phyloP scores from a whole-genome alignment of 1,284 basidiomycete genomes.

The Phellopilus nigrolimitatus region DNA sequence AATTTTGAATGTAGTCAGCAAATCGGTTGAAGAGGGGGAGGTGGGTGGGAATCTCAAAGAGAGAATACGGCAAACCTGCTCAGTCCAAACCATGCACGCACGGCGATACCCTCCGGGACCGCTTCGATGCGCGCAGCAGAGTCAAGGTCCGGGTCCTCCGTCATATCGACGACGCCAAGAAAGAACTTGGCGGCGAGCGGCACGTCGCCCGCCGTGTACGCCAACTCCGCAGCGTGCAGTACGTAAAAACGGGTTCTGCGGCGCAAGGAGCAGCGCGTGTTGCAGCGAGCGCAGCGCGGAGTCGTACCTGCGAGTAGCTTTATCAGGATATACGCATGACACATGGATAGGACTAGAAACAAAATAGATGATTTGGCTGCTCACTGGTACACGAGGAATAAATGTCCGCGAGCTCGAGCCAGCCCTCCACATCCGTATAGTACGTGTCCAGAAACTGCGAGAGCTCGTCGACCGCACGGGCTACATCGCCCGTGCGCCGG shows the following conservation, averaged over 20 bases:
- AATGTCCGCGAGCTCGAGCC: constrained; percentile 90
- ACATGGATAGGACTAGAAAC: too few relatives aligned
- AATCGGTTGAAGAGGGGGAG: constrained; percentile 27
- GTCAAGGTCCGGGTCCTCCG: constrained; percentile 49
- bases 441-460: constrained; percentile 85
- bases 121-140: constrained; percentile 35
- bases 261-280: constrained; percentile 76
- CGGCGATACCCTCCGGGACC: constrained; percentile 51
- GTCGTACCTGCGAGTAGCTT: constrained; percentile 47
- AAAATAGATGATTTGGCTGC: constrained; percentile 25
- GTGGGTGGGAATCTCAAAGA: constrained; percentile 27
- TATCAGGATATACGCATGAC: neutral
- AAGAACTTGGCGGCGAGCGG: constrained; percentile 81
- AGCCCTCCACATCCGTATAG: constrained; percentile 88
- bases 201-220: constrained; percentile 73
- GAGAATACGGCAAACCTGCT: constrained; percentile 58
- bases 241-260: constrained; percentile 84
- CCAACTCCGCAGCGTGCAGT: constrained; percentile 82
- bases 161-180: constrained; percentile 81
- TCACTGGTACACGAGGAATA: constrained; percentile 77
- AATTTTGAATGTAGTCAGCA: neutral
- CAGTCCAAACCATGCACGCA: constrained; percentile 86
- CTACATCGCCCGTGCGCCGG: constrained; percentile 52
- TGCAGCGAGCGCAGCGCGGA: constrained; percentile 70
- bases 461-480: constrained; percentile 71